Evolutionary conservation across 2,329 filamentous ascomycete genomes (phyloP).

Genomic region (Clarireedia homoeocarpa): DNA sequence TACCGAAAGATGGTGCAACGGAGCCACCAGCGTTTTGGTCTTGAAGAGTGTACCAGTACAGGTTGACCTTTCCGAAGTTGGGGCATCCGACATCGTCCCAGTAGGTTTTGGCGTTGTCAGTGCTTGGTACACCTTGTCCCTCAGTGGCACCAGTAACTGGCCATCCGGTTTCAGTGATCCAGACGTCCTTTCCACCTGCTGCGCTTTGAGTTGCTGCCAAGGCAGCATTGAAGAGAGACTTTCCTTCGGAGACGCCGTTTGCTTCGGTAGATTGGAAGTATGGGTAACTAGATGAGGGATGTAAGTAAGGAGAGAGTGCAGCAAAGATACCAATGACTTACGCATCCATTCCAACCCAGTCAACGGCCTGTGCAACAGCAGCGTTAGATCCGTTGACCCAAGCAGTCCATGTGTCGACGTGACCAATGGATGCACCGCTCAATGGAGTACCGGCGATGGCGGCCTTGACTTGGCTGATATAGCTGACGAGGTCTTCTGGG

Average conservation of each 20-base stretch:
- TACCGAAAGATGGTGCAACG: constrained; percentile 62
- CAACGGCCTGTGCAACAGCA: constrained; percentile 58
- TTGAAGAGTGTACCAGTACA: constrained; percentile 73
- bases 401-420: constrained; percentile 85
- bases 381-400: constrained; percentile 68
- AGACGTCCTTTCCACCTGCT: constrained; percentile 62
- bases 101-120: constrained; percentile 66
- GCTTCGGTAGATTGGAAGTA: constrained; percentile 68
- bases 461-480: constrained; percentile 61
- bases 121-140: constrained; percentile 54
- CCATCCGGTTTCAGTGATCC: constrained; percentile 87
- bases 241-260: constrained; percentile 58
- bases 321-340: not conserved
- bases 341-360: constrained; percentile 78
- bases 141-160: constrained; percentile 61
- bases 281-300: constrained; percentile 44
- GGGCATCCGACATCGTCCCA: constrained; percentile 74
- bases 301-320: too few relatives aligned
- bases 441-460: constrained; percentile 56
- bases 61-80: constrained; percentile 54
- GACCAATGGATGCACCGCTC: constrained; percentile 55
- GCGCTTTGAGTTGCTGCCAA: constrained; percentile 50
- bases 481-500: constrained; percentile 55
- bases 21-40: constrained; percentile 50
- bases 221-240: constrained; percentile 60